These are phyloP conservation scores for Paxillus rubicundulus DNA, from an alignment of 768 basidiomycete species.

Conservation along the genomic window DNA sequence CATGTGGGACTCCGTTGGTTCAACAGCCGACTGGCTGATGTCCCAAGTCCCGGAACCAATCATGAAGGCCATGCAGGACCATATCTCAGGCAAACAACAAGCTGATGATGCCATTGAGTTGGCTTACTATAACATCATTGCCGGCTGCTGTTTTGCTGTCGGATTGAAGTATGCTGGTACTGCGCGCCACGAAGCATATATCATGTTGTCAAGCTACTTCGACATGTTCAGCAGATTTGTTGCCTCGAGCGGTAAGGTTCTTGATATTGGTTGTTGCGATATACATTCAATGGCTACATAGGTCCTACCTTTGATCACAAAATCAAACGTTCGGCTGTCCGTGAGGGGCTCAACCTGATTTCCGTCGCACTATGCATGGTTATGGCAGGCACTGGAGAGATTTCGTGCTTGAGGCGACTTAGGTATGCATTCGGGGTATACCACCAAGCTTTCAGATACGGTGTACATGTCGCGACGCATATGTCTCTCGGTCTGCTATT, in stretches of 20 bases:
- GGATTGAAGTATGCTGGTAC: slow-evolving; percentile 94
- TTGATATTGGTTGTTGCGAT: not conserved
- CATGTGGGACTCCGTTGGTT: slow-evolving; percentile 78
- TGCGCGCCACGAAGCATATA: slow-evolving; percentile 85
- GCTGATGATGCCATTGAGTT: slow-evolving; percentile 76
- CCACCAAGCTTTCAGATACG: slow-evolving; percentile 74
- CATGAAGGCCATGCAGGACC: slow-evolving; percentile 53
- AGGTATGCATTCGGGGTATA: slow-evolving; percentile 90
- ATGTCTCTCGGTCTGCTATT: slow-evolving; percentile 90
- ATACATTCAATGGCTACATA: slow-evolving; percentile 25
- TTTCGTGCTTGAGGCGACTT: slow-evolving; percentile 82
- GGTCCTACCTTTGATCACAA: slow-evolving; percentile 82
- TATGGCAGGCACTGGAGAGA: slow-evolving; percentile 96
- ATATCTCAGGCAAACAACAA: slow-evolving; percentile 41
- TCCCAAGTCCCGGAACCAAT: slow-evolving; percentile 71
- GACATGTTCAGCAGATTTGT: slow-evolving; percentile 75
- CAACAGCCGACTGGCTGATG: slow-evolving; percentile 71
- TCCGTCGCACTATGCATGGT: slow-evolving; percentile 86
- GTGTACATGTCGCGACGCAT: slow-evolving; percentile 86
- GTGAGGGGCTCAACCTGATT: slow-evolving; percentile 86
- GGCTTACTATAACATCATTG: slow-evolving; percentile 88
- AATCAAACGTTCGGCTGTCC: slow-evolving; percentile 82
- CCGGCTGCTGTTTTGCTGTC: slow-evolving; percentile 88
- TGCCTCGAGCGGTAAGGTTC: slow-evolving; percentile 59
- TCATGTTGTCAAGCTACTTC: slow-evolving; percentile 75